Evolutionary conservation across 805 yeast genomes (phyloP), one percentile per base, ranked within the genome.

Genomic region (Danielozyma ontarioensis): DNA sequence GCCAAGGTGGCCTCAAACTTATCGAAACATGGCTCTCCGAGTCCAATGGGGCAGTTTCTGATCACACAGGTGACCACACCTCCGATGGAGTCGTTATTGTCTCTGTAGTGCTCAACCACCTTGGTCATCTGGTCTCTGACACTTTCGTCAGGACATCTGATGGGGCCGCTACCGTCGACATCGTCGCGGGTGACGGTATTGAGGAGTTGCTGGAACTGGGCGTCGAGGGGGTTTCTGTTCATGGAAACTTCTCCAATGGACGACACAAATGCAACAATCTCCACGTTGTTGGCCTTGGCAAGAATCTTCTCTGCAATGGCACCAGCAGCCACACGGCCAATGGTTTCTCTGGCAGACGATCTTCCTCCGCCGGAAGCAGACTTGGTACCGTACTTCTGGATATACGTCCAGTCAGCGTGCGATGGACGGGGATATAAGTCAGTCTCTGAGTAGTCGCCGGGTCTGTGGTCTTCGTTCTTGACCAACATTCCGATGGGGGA

Each of bases 261-360:
- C n/a, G 93, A 77, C 15, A 90, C 97, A 62, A 93, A 93, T 0
- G 97, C 98, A 30, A 93, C 96, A 50, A 93, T 86, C 61, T 90
- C 97, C 29, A 93, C 93, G 39, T 76, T 74, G 54, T 83, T 79
- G 35, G 84, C 83, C 48, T 82, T 78, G 31, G 64, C 55, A 53
- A 93, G 73, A 44, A 86, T 80, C 64, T 89, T 90, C 62, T 93
- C 98, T 31, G 98, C 98, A 60, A 93, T 80, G 32, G 96, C 97
- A 53, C 97, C 97, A 6, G 97, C 97, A 30, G 97, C 97, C 34
- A 93, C 98, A 62, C 98, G 78, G 37, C 98, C 98, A 50, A 93
- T 93, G 27, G 98, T 93, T 65, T 93, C 98, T 62, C 98, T 79
- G 6, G 98, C 98, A 28, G 90, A 79, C 10, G 97, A 83, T 57